Base-by-base conservation (phyloP, 2,329 filamentous ascomycete species). In the Amauroascus verrucosus region DNA sequence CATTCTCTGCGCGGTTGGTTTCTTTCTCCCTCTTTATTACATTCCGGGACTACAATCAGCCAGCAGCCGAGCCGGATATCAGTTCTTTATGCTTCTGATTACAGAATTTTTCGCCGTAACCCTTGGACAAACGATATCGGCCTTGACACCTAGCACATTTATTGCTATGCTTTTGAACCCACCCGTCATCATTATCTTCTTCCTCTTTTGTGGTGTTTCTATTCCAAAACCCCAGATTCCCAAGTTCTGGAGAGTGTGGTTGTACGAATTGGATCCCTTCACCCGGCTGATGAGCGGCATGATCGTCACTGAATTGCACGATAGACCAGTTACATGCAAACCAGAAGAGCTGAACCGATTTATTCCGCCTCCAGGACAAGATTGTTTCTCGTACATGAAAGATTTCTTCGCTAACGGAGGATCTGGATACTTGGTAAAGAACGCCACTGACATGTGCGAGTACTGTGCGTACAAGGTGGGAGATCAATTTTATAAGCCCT, bases 101-200 rank as follows among this genome's bases (percentile, higher is more conserved):
- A 91, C 86, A 0, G 88, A 95, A 66, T 67, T 94, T 47, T 95
- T 95, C 71, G 82, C 85, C 7, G 84, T 94, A 37, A 88, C 86
- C 0, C 73, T 95, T 1, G 88, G 79, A 2, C 89, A 91, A 65
- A 80, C 80, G 54, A 77, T 95, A 3, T 83, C 86, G 0, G 83
- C 89, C 0, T 70, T 91, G 53, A 93, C 88, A 0, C 87, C 89
- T 0, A 83, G 80, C 22, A 81, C 86, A 1, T 88, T 77, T 44
- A 67, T 86, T 20, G 81, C 81, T 50, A 80, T 79, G 4, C 65
- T 85, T 24, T 63, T 84, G 11, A 89, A 94, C 61, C 88, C 89
- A 0, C 86, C 90, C 65, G 73, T 93, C 65, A 83, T 89, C 68
- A 86, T 93, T 66, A 82, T 84, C 55, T 76, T 80, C 54, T 73